These are phyloP conservation scores for Quercus engelmannii DNA, from an alignment of 306 rosid genomes.

Conservation along the genomic window DNA sequence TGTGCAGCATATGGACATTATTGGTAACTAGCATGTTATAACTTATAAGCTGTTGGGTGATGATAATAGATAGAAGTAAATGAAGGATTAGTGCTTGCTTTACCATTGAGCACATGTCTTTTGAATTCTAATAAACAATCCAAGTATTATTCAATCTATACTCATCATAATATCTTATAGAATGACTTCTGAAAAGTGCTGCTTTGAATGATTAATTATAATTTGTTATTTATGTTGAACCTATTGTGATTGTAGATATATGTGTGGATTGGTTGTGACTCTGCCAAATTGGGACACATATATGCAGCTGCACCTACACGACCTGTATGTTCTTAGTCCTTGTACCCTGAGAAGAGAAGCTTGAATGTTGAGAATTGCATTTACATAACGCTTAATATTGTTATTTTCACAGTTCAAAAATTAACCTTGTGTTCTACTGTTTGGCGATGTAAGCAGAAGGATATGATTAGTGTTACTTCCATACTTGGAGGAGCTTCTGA, in stretches of 20 bases:
- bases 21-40: no score
- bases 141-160: no score
- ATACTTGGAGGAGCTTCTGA: constrained; percentile 85
- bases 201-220: no score
- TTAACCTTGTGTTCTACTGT: neutral
- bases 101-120: no score
- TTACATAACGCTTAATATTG: neutral
- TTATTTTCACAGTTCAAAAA: neutral
- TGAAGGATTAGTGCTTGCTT: no score
- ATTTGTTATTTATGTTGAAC: neutral
- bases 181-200: no score
- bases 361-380: neutral
- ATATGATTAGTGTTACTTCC: constrained; percentile 61
- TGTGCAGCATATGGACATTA: no score
- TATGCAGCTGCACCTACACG: constrained; percentile 84
- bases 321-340: constrained; percentile 48
- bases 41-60: no score
- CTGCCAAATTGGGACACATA: constrained; percentile 69
- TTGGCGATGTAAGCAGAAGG: constrained; percentile 35
- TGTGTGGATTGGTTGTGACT: constrained; percentile 85
- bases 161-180: no score
- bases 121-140: no score
- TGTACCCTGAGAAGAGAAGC: neutral
- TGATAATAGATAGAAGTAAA: no score
- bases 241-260: constrained; percentile 47